These are phyloP conservation scores for Scheffersomyces illinoinensis DNA, from an alignment of 1,139 yeast genomes.

Conservation along the genomic window DNA sequence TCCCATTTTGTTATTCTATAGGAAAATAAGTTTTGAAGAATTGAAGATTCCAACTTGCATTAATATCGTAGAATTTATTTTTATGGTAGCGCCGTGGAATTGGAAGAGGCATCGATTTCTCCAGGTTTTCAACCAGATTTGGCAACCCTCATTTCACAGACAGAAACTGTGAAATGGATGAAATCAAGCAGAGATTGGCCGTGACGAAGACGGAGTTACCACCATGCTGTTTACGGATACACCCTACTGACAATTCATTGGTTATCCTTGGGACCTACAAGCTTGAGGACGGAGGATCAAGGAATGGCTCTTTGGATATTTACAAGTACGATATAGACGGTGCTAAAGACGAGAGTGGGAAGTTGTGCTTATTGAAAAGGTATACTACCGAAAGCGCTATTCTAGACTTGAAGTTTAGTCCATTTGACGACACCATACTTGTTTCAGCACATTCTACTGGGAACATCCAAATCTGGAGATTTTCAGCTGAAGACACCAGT, in stretches of 20 bases:
- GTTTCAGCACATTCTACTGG: conserved; percentile 84
- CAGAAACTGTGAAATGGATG: background rate
- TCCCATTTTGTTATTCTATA: conserved; percentile 22
- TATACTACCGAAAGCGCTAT: conserved; percentile 61
- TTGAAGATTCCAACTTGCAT: background rate
- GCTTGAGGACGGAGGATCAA: conserved; percentile 55
- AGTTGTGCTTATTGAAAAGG: conserved; percentile 22
- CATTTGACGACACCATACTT: conserved; percentile 48
- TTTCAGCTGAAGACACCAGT: conserved; percentile 13
- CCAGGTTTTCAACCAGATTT: background rate
- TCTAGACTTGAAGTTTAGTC: conserved; percentile 70
- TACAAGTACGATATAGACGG: conserved; percentile 30
- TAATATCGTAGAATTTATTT: too few relatives aligned
- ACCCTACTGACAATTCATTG: conserved; percentile 49
- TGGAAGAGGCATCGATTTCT: background rate
- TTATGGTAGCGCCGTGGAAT: background rate
- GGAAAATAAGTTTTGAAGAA: background rate
- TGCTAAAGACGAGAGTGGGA: conserved; percentile 9
- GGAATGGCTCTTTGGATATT: conserved; percentile 77
- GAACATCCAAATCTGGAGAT: conserved; percentile 62
- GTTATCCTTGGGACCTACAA: conserved; percentile 79
- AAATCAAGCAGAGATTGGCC: conserved; percentile 16
- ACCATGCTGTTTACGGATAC: conserved; percentile 75
- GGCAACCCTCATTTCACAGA: background rate
- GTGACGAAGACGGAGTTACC: conserved; percentile 56